Base-by-base conservation (phyloP, 2,329 filamentous ascomycete species). In the Diaporthe caulivora region DNA sequence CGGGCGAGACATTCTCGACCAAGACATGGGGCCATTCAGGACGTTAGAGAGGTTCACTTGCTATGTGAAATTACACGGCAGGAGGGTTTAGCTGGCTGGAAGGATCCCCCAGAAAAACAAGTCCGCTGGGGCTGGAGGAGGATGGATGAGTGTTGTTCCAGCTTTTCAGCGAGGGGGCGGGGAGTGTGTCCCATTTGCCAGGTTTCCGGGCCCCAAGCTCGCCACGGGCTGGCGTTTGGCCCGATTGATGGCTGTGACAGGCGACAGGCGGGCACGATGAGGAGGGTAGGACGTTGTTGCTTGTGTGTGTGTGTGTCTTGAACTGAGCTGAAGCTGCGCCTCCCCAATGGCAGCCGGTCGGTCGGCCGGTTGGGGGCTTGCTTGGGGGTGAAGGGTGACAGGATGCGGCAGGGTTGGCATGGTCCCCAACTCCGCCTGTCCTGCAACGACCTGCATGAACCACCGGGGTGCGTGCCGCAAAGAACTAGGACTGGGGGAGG, bases 391-490 rank as follows among this genome's bases (percentile, higher is more conserved):
- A 18, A n/a, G 18, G 58, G 40, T 44, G 26, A 42, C 57, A 60
- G 55, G 55, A 21, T 21, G 21, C 29, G 54, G 54, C 47, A 53
- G 49, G 49, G 49, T 53, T 18, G 29, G 55, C 55, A 60, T 40
- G 58, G 58, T 47, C 60, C 29, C 44, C 9, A 34, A 34, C 34
- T 51, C 54, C 3, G 54, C n/a, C 18, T 34, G 60, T 34, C 58
- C 58, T 64, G 58, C 58, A 65, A 65, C 60, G 42, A 65, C 60
- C 18, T 65, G 60, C 60, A 65, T 65, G 60, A 65, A 65, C 60
- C 60, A 65, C 60, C 60, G 60, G 60, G 60, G 60, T 65, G 60
- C 60, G 60, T 65, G 60, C 60, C 60, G 60, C 60, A 65, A 42
- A 42, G 29, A 34, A 65, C 60, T 24, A 44, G 60, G 58, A 47